phyloP scores from a whole-genome alignment of 2,329 filamentous ascomycete species.

The Pestalotiopsis fici region DNA sequence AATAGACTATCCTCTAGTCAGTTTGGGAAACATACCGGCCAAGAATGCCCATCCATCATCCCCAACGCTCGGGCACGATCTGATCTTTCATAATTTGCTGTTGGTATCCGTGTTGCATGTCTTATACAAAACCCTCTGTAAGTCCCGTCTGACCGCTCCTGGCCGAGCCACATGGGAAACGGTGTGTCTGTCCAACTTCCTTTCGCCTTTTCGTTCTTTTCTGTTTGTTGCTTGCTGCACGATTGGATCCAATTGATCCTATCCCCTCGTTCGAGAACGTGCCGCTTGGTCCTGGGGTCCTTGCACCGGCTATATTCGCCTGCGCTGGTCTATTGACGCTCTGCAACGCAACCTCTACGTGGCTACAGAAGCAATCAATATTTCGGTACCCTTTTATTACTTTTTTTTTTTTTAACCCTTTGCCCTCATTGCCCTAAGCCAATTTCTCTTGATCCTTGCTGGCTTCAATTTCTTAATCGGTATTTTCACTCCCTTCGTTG shows the following conservation, averaged over 20 bases:
- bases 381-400: conserved; percentile 1
- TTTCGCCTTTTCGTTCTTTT: neutral
- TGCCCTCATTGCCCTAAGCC: neutral
- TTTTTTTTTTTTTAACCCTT: neutral
- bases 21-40: neutral
- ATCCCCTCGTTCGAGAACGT: conserved; percentile 23
- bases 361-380: conserved; percentile 24
- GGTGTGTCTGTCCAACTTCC: neutral
- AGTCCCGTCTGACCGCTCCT: neutral
- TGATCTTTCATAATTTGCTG: neutral
- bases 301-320: conserved; percentile 29
- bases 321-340: conserved; percentile 16
- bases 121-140: conserved; percentile 11
- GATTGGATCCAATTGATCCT: conserved; percentile 18
- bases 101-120: conserved; percentile 14
- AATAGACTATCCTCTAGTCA: neutral
- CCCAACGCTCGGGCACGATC: neutral
- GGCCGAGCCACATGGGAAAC: neutral
- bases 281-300: conserved; percentile 12
- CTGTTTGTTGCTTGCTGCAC: conserved; percentile 12
- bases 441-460: neutral
- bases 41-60: neutral
- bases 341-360: conserved; percentile 22
- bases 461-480: neutral
- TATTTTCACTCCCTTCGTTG: neutral